Conservation (phyloP, 345 rosid genomes). For the Kandelia obovata region DNA sequence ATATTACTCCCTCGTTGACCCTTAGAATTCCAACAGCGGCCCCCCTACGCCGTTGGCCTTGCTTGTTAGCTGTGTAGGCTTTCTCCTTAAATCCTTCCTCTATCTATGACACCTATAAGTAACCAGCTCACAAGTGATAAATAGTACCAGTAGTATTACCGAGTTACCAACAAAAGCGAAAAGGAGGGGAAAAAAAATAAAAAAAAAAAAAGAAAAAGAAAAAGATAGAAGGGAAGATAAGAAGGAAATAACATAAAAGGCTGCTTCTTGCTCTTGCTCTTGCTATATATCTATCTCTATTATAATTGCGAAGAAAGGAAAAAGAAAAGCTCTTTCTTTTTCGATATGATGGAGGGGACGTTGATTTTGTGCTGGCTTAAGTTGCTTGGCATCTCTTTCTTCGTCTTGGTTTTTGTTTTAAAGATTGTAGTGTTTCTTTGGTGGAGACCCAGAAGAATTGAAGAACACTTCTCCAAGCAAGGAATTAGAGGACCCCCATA, state of each 20-base stretch:
- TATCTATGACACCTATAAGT: too few relatives aligned
- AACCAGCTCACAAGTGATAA: not conserved
- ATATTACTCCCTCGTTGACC: conserved; percentile 65
- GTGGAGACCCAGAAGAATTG: conserved; percentile 95
- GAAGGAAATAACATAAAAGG: not conserved
- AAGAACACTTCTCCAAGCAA: conserved; percentile 87
- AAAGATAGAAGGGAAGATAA: not conserved
- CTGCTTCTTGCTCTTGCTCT: too few relatives aligned
- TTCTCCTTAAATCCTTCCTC: not conserved
- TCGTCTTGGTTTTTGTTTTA: conserved; percentile 34
- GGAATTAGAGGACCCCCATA: conserved; percentile 98
- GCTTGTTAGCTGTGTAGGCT: conserved; percentile 5
- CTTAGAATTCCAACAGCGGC: conserved; percentile 86
- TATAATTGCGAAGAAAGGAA: too few relatives aligned
- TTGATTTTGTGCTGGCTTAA: conserved; percentile 37
- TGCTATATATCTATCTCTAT: conserved; percentile 3
- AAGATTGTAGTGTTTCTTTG: conserved; percentile 60
- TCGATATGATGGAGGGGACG: conserved; percentile 8
- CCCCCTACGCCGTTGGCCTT: conserved; percentile 98
- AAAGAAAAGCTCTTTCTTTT: not conserved
- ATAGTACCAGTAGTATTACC: conserved; percentile 1
- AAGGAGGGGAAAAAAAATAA: conserved; percentile 8
- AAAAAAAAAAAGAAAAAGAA: too few relatives aligned
- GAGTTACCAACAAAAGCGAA: conserved; percentile 37
- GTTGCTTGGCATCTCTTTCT: conserved; percentile 34